Base-by-base conservation (phyloP, 768 basidiomycete genomes). In the Tylopilus cervinicoccineus region DNA sequence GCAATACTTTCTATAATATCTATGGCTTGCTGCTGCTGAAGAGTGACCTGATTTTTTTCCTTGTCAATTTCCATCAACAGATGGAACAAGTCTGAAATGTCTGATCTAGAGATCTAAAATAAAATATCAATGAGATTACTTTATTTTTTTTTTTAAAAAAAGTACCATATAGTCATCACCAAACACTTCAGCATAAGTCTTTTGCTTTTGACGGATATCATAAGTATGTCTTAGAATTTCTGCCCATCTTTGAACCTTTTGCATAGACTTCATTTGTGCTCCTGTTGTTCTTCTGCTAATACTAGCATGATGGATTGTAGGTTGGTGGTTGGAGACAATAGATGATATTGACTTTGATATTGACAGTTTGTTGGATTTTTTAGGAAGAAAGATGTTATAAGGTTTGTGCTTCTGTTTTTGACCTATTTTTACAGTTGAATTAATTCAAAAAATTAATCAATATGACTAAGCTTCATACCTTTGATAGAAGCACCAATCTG, bases 21-120 rank as follows among this genome's bases (percentile, higher is more conserved):
- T 40, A 55, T 38, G 5, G 22, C 23, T 6, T 43, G 17, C 16
- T 54, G 52, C 26, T 69, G 52, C 6, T 51, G 36, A 13, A 19
- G 5, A 38, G 65, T 63, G 43, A 60, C 32, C 33, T 34, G 20
- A 28, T 67, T 38, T 33, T 59, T 67, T 5, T 52, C 11, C 10
- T 44, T 28, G 14, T 67, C 50, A 24, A 67, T 61, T 1, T 65
- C 45, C 29, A 37, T 45, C 22, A 69, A 19, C 0, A 67, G 6
- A 1, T 38, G 11, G 13, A 67, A 46, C 43, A 67, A 23, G 20
- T 54, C 24, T 32, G 51, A 26, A n/a, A 17, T 26, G 17, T 43
- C n/a, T n/a, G n/a, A 2, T 36, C 5, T 26, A 1, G 27, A 16
- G 2, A 16, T 38, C 63, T 65, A 19, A 33, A 33, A 4, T 20